These are phyloP conservation scores for Phialophora tarda DNA, from an alignment of 2,329 filamentous ascomycete genomes.

Conservation along the genomic window DNA sequence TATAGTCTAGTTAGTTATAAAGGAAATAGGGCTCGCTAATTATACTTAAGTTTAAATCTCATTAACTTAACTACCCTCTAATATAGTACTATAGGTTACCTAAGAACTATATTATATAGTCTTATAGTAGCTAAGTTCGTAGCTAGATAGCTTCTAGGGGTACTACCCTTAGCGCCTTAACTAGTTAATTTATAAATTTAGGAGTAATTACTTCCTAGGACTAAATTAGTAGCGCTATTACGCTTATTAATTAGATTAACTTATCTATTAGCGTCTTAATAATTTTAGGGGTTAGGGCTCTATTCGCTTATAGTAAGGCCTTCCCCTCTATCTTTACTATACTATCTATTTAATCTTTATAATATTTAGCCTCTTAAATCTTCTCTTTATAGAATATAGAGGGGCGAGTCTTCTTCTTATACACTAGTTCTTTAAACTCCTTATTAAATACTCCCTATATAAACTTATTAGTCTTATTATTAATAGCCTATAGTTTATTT, in stretches of 20 bases:
- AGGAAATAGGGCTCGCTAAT: not conserved
- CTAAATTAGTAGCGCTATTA: not conserved
- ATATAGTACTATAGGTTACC: not conserved
- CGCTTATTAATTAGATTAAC: not conserved
- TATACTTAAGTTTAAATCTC: not conserved
- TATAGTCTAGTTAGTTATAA: not conserved
- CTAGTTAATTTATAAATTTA: not conserved
- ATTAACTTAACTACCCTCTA: not conserved
- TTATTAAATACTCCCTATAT: not conserved
- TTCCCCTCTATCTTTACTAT: not conserved
- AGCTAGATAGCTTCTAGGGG: not conserved
- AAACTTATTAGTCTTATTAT: constrained; percentile 6
- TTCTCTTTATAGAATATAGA: not conserved
- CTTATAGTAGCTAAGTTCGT: not conserved
- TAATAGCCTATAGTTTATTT: not conserved
- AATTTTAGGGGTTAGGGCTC: not conserved
- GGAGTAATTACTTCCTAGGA: not conserved
- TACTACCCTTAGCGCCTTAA: not conserved
- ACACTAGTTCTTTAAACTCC: not conserved
- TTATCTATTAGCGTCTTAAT: not conserved
- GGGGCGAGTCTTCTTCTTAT: not conserved
- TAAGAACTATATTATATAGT: not conserved
- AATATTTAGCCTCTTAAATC: not conserved
- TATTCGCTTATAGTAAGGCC: not conserved
- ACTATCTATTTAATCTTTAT: not conserved